Evolutionary conservation across 2,329 filamentous ascomycete species (phyloP).

Genomic region (Onygenales sp.): DNA sequence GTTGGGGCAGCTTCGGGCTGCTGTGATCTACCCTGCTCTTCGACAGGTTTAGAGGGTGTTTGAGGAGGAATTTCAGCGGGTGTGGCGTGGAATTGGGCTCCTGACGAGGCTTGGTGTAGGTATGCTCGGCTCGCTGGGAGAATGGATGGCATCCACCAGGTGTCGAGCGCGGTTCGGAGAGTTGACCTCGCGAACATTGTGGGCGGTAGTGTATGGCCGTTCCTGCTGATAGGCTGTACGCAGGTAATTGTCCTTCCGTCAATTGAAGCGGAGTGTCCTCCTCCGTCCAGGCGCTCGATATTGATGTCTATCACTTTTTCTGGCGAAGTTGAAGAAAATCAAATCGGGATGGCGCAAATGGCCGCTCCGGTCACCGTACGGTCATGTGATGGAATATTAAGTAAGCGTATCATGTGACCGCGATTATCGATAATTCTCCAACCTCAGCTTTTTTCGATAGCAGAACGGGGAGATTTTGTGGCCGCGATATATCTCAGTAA

Average conservation of each 20-base stretch:
- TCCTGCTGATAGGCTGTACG: background rate
- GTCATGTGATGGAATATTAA: slow-evolving; percentile 18
- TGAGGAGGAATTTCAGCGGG: slow-evolving; percentile 21
- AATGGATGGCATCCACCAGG: slow-evolving; percentile 7
- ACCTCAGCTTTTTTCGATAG: slow-evolving; percentile 5
- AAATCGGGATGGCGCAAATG: slow-evolving; percentile 17
- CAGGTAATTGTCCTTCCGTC: background rate
- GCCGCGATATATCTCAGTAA: background rate
- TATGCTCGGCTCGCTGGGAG: slow-evolving; percentile 28
- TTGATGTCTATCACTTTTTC: slow-evolving; percentile 6
- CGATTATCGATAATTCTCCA: background rate
- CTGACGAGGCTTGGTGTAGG: slow-evolving; percentile 30
- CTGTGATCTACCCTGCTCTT: slow-evolving; percentile 9
- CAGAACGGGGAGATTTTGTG: background rate
- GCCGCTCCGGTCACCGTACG: slow-evolving; percentile 18
- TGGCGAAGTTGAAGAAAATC: slow-evolving; percentile 24
- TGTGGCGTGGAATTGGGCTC: slow-evolving; percentile 20
- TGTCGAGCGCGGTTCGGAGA: slow-evolving; percentile 18
- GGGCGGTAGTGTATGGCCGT: background rate
- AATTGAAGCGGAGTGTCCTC: background rate
- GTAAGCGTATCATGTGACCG: slow-evolving; percentile 1
- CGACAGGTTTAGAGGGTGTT: slow-evolving; percentile 5
- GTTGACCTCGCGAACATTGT: slow-evolving; percentile 30
- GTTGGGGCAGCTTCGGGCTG: slow-evolving; percentile 13
- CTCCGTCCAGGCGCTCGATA: background rate